A percentile compares a stretch with the other conserved stretches of the same genome.
phyloP scores from a whole-genome alignment of 495 filamentous ascomycete genomes.

The Aspergillus homomorphus region DNA sequence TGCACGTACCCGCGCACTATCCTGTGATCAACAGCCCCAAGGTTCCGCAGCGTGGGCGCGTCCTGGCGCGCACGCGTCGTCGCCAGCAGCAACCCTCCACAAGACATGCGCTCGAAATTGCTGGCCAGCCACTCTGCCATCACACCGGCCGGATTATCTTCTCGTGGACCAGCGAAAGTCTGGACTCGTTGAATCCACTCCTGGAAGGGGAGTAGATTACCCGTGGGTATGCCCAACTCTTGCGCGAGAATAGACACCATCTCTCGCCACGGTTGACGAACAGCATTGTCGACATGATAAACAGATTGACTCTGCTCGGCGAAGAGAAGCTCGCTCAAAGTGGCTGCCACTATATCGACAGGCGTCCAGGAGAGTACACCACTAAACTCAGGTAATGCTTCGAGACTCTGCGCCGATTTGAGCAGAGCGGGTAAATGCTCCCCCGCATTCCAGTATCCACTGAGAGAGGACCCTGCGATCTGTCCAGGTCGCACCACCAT shows the following conservation, averaged over 20 bases:
- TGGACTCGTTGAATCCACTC: slow-evolving; percentile 49
- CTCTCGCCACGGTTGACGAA: slow-evolving; percentile 45
- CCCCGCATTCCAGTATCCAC: slow-evolving; percentile 51
- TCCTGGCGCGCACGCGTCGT: slow-evolving; percentile 12
- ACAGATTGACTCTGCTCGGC: slow-evolving; percentile 30
- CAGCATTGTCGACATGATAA: slow-evolving; percentile 58
- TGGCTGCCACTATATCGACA: slow-evolving; percentile 43
- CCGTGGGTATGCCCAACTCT: slow-evolving; percentile 34
- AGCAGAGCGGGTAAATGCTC: slow-evolving; percentile 51
- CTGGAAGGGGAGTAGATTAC: slow-evolving; percentile 40
- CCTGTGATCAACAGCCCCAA: slow-evolving; percentile 5
- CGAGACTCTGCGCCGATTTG: slow-evolving; percentile 49
- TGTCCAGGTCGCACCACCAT: slow-evolving; percentile 49
- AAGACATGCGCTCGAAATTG: slow-evolving; percentile 52
- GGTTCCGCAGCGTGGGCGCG: background rate
- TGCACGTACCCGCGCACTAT: slow-evolving; percentile 6
- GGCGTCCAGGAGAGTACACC: slow-evolving; percentile 49
- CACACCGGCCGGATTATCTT: slow-evolving; percentile 47
- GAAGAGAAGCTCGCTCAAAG: slow-evolving; percentile 38
- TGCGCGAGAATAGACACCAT: slow-evolving; percentile 41
- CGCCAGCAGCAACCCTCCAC: slow-evolving; percentile 49
- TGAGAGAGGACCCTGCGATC: slow-evolving; percentile 45
- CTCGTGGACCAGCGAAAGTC: slow-evolving; percentile 15
- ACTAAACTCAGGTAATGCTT: slow-evolving; percentile 39
- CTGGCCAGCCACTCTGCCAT: slow-evolving; percentile 50